phyloP scores from a whole-genome alignment of 2,329 filamentous ascomycete genomes.

The Cordyceps sp. region DNA sequence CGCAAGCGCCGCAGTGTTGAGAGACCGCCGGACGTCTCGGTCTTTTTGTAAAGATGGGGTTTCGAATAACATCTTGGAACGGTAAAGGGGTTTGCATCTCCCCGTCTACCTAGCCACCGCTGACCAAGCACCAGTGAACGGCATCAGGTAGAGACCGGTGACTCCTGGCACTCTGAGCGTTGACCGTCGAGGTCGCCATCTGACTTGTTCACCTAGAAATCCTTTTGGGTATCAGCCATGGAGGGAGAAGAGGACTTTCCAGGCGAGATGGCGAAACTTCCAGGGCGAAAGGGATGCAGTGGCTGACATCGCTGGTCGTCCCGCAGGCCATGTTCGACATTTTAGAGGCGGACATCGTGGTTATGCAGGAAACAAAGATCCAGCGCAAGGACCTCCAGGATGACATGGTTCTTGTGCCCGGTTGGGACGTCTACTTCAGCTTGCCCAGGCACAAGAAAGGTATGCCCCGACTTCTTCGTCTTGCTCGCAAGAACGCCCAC shows the following conservation, averaged over 20 bases:
- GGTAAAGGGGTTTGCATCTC: slow-evolving; percentile 26
- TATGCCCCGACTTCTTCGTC: too few species aligned
- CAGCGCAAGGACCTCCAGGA: slow-evolving; percentile 81
- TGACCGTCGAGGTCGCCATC: neutral
- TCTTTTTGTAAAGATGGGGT: slow-evolving; percentile 34
- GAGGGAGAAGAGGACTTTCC: slow-evolving; percentile 53
- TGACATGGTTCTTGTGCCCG: slow-evolving; percentile 88
- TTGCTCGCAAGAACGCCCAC: too few species aligned
- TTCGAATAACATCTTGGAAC: slow-evolving; percentile 80
- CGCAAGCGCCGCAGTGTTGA: too few species aligned
- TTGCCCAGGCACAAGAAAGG: slow-evolving; percentile 89
- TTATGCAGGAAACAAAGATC: slow-evolving; percentile 95
- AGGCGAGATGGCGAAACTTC: slow-evolving; percentile 25
- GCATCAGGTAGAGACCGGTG: slow-evolving; percentile 41
- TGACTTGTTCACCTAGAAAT: slow-evolving; percentile 33
- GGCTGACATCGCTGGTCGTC: neutral
- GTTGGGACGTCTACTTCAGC: slow-evolving; percentile 95
- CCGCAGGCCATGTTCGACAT: slow-evolving; percentile 82
- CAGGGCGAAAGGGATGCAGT: too few species aligned
- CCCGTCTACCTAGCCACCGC: neutral
- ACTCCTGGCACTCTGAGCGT: neutral
- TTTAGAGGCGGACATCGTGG: slow-evolving; percentile 78
- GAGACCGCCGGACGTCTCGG: too few species aligned
- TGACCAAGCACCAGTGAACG: slow-evolving; percentile 42
- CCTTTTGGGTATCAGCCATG: slow-evolving; percentile 77